Base-by-base conservation (phyloP, 1,284 basidiomycete genomes). In the Lignosus rhinocerotis region DNA sequence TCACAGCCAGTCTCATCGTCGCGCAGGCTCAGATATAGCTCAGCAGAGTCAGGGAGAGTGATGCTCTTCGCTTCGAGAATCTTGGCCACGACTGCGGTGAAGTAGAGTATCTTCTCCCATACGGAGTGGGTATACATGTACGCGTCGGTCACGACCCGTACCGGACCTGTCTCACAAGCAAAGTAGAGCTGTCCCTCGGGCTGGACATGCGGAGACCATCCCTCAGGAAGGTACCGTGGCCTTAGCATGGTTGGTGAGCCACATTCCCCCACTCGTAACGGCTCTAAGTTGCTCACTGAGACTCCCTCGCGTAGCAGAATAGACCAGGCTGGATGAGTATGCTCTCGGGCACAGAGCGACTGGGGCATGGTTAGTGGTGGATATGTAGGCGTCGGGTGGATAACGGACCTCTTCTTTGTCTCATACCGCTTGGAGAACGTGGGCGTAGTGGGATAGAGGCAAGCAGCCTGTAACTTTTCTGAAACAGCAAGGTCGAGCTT, bases 111-210 rank as follows among this genome's bases (percentile, higher is more conserved):
- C 38, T 58, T 46, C 11, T 67, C 60, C 17, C 64, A 61, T 2
- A 55, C 43, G 1, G 38, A 51, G 3, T 36, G 10, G 1, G 43
- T 48, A 53, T 64, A 65, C 30, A 74, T 53, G 31, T 67, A 44
- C 1, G 58, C 66, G 14, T 70, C 69, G 0, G 71, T 72, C 25
- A 70, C 64, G 9, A 72, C 39, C 7, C 55, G 49, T 3, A 25
- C 25, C 2, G 61, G 64, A 4, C 46, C 30, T 1, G 56, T 36
- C 0, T 61, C 52, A 34, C 58, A 53, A 1, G 56, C 58, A 25
- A 69, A 72, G 56, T 72, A 73, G 6, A 48, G 33, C 49, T 69
- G 64, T 1, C 72, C 72, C 51, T 72, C 71, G 1, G 72, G 71
- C 45, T 73, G 66, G n/a, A 61, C 48, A 44, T 57, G 46, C 0